Base-by-base conservation (phyloP, 129 eudicot species). In the Artemisia tridentata region DNA sequence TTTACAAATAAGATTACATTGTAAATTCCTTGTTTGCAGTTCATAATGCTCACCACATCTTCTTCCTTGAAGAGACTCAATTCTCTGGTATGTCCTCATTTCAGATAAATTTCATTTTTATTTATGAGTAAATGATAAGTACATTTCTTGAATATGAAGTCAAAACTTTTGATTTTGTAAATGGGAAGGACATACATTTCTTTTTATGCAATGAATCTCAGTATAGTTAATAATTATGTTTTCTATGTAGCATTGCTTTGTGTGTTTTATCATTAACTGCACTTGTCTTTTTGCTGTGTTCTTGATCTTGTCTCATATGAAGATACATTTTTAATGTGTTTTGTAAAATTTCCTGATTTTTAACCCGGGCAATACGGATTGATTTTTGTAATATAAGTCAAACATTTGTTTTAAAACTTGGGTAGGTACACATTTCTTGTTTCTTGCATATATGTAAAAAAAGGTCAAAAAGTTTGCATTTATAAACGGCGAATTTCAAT, bases 1-100 rank as follows among this genome's bases (percentile, higher is more conserved):
- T 34, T 20, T 55, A 53, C 3, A 23, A 53, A 14, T n/a, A 71
- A 17, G 52, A 51, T 72, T 47, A 49, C 14, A 63, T 63, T 3
- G 1, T 25, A n/a, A 23, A 43, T 51, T 50, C 27, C 17, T 59
- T 48, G 61, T 71, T 27, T 69, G 71, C 76, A 77, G 81, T 63
- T 77, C 67, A 71, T 78, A 47, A 78, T 78, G 81, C 81, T 78
- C 72, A 65, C 77, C 58, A 25, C 72, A 63, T 71, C 81, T 0
- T 71, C 81, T 23, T 71, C 81, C 77, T 71, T 78, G 29, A 78
- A 78, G 67, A 71, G 62, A 78, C 34, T 78, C 59, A 78, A 63
- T 78, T 78, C 81, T 78, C 81, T 78, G 81, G 81, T 78, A 78
- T 41, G 10, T 65, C 25, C 45, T 50, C 29, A 27, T 11, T 48